Conservation (phyloP, 129 eudicot genomes). For the Helichrysum umbraculigerum region DNA sequence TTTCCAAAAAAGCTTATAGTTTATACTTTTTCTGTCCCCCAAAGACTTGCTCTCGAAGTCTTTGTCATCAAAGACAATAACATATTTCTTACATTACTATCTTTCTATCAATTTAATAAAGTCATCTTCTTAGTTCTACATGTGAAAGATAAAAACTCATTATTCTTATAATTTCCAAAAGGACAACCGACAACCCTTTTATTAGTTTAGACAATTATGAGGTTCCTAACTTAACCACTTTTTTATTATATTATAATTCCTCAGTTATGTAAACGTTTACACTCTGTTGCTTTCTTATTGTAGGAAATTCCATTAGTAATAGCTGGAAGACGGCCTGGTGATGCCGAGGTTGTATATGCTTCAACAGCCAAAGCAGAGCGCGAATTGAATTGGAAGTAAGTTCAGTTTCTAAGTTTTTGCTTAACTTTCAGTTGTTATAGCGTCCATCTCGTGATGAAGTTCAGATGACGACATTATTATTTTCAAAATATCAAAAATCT, state of each 20-base stretch:
- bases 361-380: conserved; percentile 78
- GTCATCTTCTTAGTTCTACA: not conserved
- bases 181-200: not conserved
- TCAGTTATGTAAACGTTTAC: not conserved
- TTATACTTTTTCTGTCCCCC: not conserved
- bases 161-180: not conserved
- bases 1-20: not conserved
- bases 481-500: no score
- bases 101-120: not conserved
- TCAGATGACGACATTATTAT: not conserved
- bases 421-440: not conserved
- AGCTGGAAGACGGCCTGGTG: conserved; percentile 91
- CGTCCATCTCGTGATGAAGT: not conserved
- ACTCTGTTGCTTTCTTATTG: not conserved
- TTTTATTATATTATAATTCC: conserved; percentile 2
- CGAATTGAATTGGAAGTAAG: conserved; percentile 97
- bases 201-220: not conserved
- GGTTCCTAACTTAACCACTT: not conserved
- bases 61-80: not conserved
- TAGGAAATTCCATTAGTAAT: conserved; percentile 80
- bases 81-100: not conserved
- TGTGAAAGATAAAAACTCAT: not conserved
- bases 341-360: conserved; percentile 85
- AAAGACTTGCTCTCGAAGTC: not conserved
- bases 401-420: not conserved